Evolutionary conservation across 2,329 filamentous ascomycete species (phyloP).

Genomic region (Rutstroemia sp.): DNA sequence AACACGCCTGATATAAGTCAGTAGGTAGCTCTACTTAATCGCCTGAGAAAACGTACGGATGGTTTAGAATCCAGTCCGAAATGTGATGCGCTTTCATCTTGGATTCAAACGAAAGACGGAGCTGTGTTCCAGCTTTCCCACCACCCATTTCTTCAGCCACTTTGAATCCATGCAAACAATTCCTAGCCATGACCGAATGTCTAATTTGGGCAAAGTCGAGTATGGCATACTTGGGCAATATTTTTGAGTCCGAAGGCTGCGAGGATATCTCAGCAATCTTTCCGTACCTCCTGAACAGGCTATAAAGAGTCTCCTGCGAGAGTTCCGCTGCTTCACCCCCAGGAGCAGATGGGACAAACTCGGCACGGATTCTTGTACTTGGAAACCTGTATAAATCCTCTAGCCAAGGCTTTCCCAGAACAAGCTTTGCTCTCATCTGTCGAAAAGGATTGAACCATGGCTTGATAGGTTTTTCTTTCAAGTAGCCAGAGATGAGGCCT

Average conservation of each 20-base stretch:
- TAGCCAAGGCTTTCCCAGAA: slow-evolving; percentile 83
- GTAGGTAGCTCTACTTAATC: background rate
- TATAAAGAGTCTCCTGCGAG: slow-evolving; percentile 80
- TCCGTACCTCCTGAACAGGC: slow-evolving; percentile 81
- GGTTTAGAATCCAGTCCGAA: slow-evolving; percentile 78
- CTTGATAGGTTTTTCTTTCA: slow-evolving; percentile 64
- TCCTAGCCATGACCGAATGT: slow-evolving; percentile 27
- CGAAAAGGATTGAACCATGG: slow-evolving; percentile 88
- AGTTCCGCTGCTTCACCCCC: slow-evolving; percentile 70
- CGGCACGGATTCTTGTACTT: slow-evolving; percentile 66
- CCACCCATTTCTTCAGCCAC: slow-evolving; percentile 64
- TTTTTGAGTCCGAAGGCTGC: slow-evolving; percentile 80
- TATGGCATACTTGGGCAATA: slow-evolving; percentile 70
- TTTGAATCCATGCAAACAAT: slow-evolving; percentile 76
- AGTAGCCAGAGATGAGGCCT: slow-evolving; percentile 48
- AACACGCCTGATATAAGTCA: slow-evolving; percentile 43
- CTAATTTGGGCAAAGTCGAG: slow-evolving; percentile 64
- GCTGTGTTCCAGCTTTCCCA: slow-evolving; percentile 65
- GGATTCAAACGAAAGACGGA: slow-evolving; percentile 79
- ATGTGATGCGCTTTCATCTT: slow-evolving; percentile 71
- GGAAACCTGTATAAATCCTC: slow-evolving; percentile 86
- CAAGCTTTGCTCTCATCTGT: slow-evolving; percentile 61
- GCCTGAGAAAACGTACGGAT: slow-evolving; percentile 33
- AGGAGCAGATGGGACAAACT: slow-evolving; percentile 69
- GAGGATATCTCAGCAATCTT: slow-evolving; percentile 80